Evolutionary conservation across 192 early-diverging fungal species (phyloP).

Genomic region (Chytriomyces sp.): DNA sequence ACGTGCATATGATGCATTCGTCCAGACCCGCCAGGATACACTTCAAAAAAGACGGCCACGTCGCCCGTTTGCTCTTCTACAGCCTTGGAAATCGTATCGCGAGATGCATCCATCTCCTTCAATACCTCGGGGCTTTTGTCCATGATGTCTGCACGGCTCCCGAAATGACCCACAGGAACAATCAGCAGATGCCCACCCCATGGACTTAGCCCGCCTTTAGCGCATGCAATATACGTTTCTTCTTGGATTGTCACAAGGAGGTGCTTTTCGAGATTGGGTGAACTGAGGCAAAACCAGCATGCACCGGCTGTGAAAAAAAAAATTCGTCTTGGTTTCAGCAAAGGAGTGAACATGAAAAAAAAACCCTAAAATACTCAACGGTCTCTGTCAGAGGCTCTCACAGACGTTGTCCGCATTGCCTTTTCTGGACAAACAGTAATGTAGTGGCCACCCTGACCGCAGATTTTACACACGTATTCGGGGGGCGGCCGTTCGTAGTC

Average conservation of each 20-base stretch:
- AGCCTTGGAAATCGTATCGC: conserved; percentile 20
- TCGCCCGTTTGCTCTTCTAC: conserved; percentile 43
- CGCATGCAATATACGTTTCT: conserved; percentile 82
- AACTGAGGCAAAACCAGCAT: conserved; percentile 97
- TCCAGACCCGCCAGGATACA: conserved; percentile 57
- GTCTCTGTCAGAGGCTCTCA: background rate
- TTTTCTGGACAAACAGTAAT: conserved; percentile 53
- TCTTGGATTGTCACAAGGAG: conserved; percentile 83
- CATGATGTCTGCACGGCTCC: conserved; percentile 35
- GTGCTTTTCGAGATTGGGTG: conserved; percentile 88
- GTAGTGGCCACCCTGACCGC: conserved; percentile 60
- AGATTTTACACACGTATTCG: conserved; percentile 55
- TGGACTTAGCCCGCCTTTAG: conserved; percentile 83
- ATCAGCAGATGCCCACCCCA: conserved; percentile 86
- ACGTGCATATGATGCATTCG: conserved; percentile 66
- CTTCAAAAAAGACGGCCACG: conserved; percentile 76
- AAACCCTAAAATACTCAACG: background rate
- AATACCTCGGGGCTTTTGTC: conserved; percentile 31
- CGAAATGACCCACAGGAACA: conserved; percentile 66
- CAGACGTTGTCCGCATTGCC: background rate
- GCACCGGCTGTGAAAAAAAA: conserved; percentile 41
- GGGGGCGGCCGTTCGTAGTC: conserved; percentile 32
- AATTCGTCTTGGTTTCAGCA: background rate
- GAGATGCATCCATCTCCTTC: conserved; percentile 42
- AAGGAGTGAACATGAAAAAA: background rate